phyloP scores from a whole-genome alignment of 257 asterid species.

The Salvia rosmarinus region DNA sequence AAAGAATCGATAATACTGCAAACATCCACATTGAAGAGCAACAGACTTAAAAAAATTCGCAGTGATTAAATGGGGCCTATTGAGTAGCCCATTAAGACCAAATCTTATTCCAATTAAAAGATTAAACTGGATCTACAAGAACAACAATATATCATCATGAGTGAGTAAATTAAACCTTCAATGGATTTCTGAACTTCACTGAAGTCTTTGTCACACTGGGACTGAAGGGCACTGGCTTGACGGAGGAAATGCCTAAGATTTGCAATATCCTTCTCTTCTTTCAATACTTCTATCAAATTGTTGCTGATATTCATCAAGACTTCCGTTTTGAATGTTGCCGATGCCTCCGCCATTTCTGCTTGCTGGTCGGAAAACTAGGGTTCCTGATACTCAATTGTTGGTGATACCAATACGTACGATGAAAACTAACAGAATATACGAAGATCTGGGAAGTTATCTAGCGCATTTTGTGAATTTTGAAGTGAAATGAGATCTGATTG shows the following conservation, averaged over 20 bases:
- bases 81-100: neutral
- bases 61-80: neutral
- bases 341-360: slow-evolving; percentile 42
- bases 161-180: slow-evolving; percentile 51
- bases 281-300: slow-evolving; percentile 56
- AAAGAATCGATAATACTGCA: neutral
- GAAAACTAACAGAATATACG: neutral
- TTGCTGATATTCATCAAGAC: slow-evolving; percentile 50
- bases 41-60: neutral
- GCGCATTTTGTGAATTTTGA: neutral
- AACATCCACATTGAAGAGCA: slow-evolving; percentile 5
- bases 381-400: slow-evolving; percentile 9
- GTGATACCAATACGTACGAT: neutral
- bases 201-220: slow-evolving; percentile 55
- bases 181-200: slow-evolving; percentile 43
- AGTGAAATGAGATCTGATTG: slow-evolving; percentile 20
- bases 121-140: neutral
- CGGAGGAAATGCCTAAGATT: slow-evolving; percentile 51
- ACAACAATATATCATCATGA: neutral
- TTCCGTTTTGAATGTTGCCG: slow-evolving; percentile 47
- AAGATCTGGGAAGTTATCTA: slow-evolving; percentile 14
- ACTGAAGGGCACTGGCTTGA: slow-evolving; percentile 53
- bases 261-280: slow-evolving; percentile 49
- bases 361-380: slow-evolving; percentile 9
- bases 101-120: neutral